A percentile compares a stretch with the other conserved stretches of the same genome.
Conservation (phyloP, 108 stramenopile genomes). For the Skeletonema menzelii region DNA sequence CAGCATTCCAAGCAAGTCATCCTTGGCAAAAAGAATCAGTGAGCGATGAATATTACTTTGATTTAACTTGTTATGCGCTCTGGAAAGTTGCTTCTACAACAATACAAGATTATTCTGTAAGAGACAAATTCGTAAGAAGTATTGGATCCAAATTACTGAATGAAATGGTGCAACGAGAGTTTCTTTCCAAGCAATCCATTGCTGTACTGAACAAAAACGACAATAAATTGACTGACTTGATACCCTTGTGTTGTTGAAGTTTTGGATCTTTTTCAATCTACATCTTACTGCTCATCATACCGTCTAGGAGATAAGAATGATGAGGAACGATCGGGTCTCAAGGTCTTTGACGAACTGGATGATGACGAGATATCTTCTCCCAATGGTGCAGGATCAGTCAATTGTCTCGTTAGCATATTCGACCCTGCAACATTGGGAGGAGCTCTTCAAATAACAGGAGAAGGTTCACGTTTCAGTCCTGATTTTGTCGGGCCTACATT, state of each 20-base stretch:
- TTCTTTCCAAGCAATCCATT: constrained; percentile 24
- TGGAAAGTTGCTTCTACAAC: constrained; percentile 72
- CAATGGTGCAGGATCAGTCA: constrained; percentile 48
- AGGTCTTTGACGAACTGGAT: constrained; percentile 79
- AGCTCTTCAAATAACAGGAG: constrained; percentile 80
- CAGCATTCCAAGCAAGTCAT: constrained; percentile 51
- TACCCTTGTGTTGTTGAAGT: constrained; percentile 53
- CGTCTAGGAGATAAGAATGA: constrained; percentile 49
- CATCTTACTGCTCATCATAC: constrained; percentile 48
- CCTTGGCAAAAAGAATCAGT: constrained; percentile 62
- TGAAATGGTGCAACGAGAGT: constrained; percentile 20
- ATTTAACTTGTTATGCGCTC: constrained; percentile 75
- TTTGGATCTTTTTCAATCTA: constrained; percentile 50
- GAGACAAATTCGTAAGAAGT: constrained; percentile 65
- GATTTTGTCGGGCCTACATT: constrained; percentile 78
- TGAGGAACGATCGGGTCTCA: constrained; percentile 26
- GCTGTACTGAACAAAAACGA: constrained; percentile 9
- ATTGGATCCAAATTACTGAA: constrained; percentile 51
- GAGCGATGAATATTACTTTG: constrained; percentile 82
- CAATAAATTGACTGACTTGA: constrained; percentile 42
- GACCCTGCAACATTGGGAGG: constrained; percentile 75
- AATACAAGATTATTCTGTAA: constrained; percentile 50
- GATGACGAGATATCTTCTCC: constrained; percentile 53
- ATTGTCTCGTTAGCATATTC: constrained; percentile 71
- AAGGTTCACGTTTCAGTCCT: constrained; percentile 77